phyloP scores from a whole-genome alignment of 768 basidiomycete species.

The Phlegmacium glaucopus region DNA sequence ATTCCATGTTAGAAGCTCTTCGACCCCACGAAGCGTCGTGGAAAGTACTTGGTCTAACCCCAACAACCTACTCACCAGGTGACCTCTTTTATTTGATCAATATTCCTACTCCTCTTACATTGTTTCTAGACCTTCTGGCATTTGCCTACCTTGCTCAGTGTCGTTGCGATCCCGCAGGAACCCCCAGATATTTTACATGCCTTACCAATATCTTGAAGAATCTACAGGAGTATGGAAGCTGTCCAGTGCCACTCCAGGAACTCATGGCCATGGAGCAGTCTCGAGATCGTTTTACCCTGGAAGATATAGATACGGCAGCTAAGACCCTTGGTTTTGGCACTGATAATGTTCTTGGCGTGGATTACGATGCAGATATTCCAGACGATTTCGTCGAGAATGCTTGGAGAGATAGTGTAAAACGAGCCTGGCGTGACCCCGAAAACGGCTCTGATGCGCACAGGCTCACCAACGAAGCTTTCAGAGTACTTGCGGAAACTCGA shows the following conservation, averaged over 20 bases:
- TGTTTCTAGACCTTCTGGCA: slow-evolving; percentile 57
- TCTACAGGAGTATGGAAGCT: slow-evolving; percentile 46
- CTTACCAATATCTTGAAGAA: slow-evolving; percentile 48
- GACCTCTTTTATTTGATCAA: slow-evolving; percentile 10
- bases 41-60: slow-evolving; percentile 60
- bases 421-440: slow-evolving; percentile 50
- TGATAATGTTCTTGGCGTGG: slow-evolving; percentile 55
- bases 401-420: slow-evolving; percentile 59
- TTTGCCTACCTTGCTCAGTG: slow-evolving; percentile 81
- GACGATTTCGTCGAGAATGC: slow-evolving; percentile 70
- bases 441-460: slow-evolving; percentile 45
- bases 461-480: slow-evolving; percentile 64
- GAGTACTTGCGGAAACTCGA: slow-evolving; percentile 62
- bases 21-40: slow-evolving; percentile 39
- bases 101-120: not conserved
- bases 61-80: slow-evolving; percentile 66
- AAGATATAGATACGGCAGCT: slow-evolving; percentile 50
- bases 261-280: slow-evolving; percentile 59
- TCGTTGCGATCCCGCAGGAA: slow-evolving; percentile 71
- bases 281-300: slow-evolving; percentile 58
- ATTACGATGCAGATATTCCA: slow-evolving; percentile 67
- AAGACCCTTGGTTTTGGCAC: slow-evolving; percentile 63
- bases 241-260: slow-evolving; percentile 48
- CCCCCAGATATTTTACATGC: slow-evolving; percentile 59
- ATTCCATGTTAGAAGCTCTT: slow-evolving; percentile 34